A percentile compares a stretch with the other conserved stretches of the same genome.
Conservation (phyloP, 2,329 filamentous ascomycete species). For the Ascochyta rabiei region DNA sequence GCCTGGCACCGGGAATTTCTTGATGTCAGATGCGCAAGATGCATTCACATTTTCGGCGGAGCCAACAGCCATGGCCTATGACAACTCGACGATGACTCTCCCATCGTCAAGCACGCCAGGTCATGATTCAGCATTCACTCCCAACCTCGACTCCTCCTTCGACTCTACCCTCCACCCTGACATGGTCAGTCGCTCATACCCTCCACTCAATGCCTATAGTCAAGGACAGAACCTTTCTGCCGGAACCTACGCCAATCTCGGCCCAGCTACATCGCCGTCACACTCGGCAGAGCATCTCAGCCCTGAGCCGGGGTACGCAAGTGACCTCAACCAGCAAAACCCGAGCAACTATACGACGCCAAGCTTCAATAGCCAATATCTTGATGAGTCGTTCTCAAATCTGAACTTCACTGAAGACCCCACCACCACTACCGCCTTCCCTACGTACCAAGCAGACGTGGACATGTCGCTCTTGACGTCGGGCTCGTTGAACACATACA, state of each 20-base stretch:
- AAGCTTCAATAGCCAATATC: slow-evolving; percentile 37
- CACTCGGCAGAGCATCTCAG: slow-evolving; percentile 49
- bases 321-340: slow-evolving; percentile 42
- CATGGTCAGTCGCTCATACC: slow-evolving; percentile 38
- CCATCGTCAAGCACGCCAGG: slow-evolving; percentile 28
- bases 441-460: slow-evolving; percentile 30
- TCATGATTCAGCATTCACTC: slow-evolving; percentile 40
- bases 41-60: slow-evolving; percentile 46
- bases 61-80: slow-evolving; percentile 42
- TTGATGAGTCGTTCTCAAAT: slow-evolving; percentile 38
- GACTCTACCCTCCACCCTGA: slow-evolving; percentile 46
- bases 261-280: slow-evolving; percentile 45
- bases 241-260: slow-evolving; percentile 34
- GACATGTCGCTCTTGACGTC: slow-evolving; percentile 39
- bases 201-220: slow-evolving; percentile 34
- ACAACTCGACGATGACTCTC: slow-evolving; percentile 34
- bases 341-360: slow-evolving; percentile 43
- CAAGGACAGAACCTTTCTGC: slow-evolving; percentile 39
- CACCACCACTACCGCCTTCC: slow-evolving; percentile 24
- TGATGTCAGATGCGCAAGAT: slow-evolving; percentile 42
- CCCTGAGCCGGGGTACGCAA: slow-evolving; percentile 43
- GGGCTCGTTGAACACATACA: slow-evolving; percentile 37
- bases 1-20: slow-evolving; percentile 29
- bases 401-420: slow-evolving; percentile 39
- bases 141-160: slow-evolving; percentile 42